Evolutionary conservation across 805 yeast genomes (phyloP).

Genomic region (Clavispora carvajalis): DNA sequence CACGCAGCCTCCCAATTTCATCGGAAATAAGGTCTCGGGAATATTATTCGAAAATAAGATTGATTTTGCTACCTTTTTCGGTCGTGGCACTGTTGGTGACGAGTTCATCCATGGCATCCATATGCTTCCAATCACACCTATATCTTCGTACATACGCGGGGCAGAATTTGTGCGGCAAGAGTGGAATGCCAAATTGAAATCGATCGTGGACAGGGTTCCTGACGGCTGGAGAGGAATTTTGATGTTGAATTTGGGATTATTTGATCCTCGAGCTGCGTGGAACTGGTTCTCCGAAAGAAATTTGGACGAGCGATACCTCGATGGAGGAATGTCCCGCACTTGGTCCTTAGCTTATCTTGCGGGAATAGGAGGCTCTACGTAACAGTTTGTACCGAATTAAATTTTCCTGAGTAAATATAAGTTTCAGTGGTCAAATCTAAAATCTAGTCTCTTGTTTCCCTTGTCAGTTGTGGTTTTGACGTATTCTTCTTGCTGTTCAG

Average conservation of each 20-base stretch:
- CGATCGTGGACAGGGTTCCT: conserved; percentile 43
- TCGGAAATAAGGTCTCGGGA: conserved; percentile 60
- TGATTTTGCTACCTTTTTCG: conserved; percentile 72
- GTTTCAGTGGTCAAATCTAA: conserved; percentile 28
- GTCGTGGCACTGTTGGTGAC: conserved; percentile 48
- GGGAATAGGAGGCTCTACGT: conserved; percentile 30
- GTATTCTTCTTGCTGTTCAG: conserved; percentile 48
- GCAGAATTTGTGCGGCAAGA: conserved; percentile 55
- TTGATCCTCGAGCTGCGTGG: conserved; percentile 54
- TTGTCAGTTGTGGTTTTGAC: conserved; percentile 39
- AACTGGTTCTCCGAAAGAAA: conserved; percentile 40
- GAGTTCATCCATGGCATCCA: conserved; percentile 78
- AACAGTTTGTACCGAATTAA: neutral
- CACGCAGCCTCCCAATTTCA: conserved; percentile 46
- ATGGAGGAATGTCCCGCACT: conserved; percentile 79
- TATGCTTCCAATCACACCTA: conserved; percentile 68
- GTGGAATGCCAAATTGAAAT: conserved; percentile 49
- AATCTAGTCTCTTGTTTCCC: conserved; percentile 58
- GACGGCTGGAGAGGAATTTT: conserved; percentile 74
- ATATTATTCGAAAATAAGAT: conserved; percentile 67
- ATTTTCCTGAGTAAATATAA: neutral
- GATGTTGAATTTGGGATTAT: conserved; percentile 68
- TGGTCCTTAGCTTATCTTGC: conserved; percentile 82
- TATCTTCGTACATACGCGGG: conserved; percentile 55
- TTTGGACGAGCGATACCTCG: conserved; percentile 57